Evolutionary conservation across 345 rosid genomes (phyloP), one percentile per base, ranked within the genome.

Genomic region (Camelina sativa): DNA sequence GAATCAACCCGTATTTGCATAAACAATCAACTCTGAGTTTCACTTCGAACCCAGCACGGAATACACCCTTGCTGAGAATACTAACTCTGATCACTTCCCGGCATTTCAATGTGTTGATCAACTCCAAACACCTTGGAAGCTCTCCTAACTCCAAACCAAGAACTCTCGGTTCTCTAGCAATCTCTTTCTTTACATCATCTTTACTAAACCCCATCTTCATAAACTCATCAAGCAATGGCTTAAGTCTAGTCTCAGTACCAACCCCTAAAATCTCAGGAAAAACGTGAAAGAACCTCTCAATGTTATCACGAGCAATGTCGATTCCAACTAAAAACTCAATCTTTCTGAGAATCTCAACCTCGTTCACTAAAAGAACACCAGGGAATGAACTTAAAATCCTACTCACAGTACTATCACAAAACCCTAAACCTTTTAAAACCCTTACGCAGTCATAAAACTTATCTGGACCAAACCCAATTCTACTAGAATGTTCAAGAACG

Each of bases 141-240:
- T 93, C 97, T 9, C 98, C 98, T 25, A 85, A 66, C 85, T 91
- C 98, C 84, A 93, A 81, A 15, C 90, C 70, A 0, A 93, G 80
- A 63, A 89, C 74, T 46, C 81, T 82, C 1, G 96, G 96, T 51
- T 91, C 91, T 51, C 82, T 81, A 38, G 43, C 64, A 37, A 91
- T 84, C 87, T 87, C 98, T 67, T 84, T 79, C 75, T 69, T 78
- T 4, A 89, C 58, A 70, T 83, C 62, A 2, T 77, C 77, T 8
- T 75, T 80, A 47, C 77, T 77, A 79, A 91, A 89, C 16, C 97
- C 95, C 74, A 88, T 78, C 62, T 77, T 70, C 72, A 32, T 48
- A 67, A 91, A 86, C 72, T 93, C 97, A 67, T 57, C n/a, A 34
- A 90, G 80, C 82, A 93, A 68, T 6, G 86, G 96, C 72, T 76